Conservation (phyloP, 176 grass and related monocot genomes). For the Metroxylon sagu region DNA sequence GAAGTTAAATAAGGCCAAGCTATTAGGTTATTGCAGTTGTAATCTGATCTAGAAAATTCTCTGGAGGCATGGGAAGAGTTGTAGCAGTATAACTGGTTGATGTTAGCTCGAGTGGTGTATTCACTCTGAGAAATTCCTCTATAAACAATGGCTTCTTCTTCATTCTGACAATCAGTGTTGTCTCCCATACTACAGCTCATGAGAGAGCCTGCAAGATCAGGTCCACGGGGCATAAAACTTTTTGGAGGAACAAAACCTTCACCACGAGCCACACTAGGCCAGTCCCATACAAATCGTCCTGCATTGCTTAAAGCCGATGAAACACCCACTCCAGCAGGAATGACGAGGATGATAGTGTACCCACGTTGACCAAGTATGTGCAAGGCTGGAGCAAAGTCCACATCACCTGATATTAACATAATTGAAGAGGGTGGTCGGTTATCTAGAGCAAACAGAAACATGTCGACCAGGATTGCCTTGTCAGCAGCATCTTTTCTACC, state of each 20-base stretch:
- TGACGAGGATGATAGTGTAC: constrained; percentile 61
- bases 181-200: constrained; percentile 20
- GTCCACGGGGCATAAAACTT: constrained; percentile 13
- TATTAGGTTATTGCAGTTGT: constrained; percentile 21
- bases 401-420: constrained; percentile 79
- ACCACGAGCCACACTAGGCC: constrained; percentile 67
- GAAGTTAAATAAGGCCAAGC: constrained; percentile 16
- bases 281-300: constrained; percentile 70
- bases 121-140: constrained; percentile 43
- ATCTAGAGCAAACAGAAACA: constrained; percentile 83
- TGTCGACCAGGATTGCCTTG: constrained; percentile 75
- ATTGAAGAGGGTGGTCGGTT: constrained; percentile 64
- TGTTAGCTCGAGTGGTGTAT: constrained; percentile 24
- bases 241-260: constrained; percentile 53
- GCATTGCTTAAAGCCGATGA: constrained; percentile 66
- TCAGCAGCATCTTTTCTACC: constrained; percentile 81
- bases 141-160: constrained; percentile 62
- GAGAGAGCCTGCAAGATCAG: constrained; percentile 33
- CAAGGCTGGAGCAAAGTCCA: constrained; percentile 67
- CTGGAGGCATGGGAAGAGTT: constrained; percentile 31
- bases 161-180: constrained; percentile 37
- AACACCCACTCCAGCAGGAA: constrained; percentile 59
- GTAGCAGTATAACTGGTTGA: constrained; percentile 41
- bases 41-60: constrained; percentile 38
- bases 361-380: constrained; percentile 81